A percentile compares a stretch with the other conserved stretches of the same genome.
phyloP scores from a whole-genome alignment of 495 filamentous ascomycete genomes.

The Podospora australis region DNA sequence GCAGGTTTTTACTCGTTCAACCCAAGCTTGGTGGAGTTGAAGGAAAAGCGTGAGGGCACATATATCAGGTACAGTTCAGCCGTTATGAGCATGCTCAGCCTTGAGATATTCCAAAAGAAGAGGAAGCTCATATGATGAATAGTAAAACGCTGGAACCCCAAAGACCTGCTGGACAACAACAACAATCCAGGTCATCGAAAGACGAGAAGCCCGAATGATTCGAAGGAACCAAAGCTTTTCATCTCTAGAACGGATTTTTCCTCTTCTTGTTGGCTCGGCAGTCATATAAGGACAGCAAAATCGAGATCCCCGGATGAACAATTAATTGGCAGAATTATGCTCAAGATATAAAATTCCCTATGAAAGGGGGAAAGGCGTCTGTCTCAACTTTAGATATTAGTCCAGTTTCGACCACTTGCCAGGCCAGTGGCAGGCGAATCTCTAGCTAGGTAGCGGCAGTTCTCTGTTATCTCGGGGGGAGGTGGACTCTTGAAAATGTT shows the following conservation, averaged over 20 bases:
- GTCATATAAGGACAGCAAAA: too few species aligned
- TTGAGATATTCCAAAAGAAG: not conserved
- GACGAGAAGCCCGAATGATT: slow-evolving; percentile 7
- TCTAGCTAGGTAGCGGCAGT: not conserved
- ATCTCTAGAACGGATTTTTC: too few species aligned
- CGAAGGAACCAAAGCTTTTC: too few species aligned
- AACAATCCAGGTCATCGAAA: not conserved
- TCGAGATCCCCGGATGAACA: too few species aligned
- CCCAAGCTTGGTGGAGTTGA: slow-evolving; percentile 33
- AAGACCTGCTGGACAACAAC: not conserved
- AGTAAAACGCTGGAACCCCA: slow-evolving; percentile 12
- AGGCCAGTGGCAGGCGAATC: not conserved
- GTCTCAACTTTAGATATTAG: too few species aligned
- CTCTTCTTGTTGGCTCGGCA: too few species aligned
- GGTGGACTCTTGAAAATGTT: not conserved
- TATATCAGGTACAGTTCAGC: slow-evolving; percentile 3
- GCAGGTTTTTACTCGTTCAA: slow-evolving; percentile 40
- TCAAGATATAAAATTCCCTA: too few species aligned
- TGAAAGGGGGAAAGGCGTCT: too few species aligned
- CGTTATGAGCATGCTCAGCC: not conserved
- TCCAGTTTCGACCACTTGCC: too few species aligned
- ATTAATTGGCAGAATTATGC: too few species aligned
- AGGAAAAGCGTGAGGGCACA: slow-evolving; percentile 20
- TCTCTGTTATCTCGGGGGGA: not conserved
- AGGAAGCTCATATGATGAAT: slow-evolving; percentile 11